Evolutionary conservation across 352 stramenopile species (phyloP).

Genomic region (Elongisporangium undulatum): DNA sequence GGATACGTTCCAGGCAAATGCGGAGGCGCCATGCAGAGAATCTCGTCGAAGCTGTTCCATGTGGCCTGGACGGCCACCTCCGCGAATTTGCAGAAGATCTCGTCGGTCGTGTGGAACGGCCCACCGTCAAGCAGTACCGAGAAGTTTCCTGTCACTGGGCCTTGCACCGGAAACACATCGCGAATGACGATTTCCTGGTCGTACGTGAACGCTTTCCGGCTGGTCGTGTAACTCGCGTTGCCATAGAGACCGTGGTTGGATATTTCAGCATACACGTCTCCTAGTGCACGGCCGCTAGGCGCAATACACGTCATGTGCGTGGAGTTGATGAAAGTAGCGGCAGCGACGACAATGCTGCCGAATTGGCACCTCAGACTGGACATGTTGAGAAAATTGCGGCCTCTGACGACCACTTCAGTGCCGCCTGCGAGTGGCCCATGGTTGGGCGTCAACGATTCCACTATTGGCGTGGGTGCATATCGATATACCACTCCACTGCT

Average conservation of each 20-base stretch:
- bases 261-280: conserved; percentile 56
- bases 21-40: conserved; percentile 77
- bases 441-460: conserved; percentile 51
- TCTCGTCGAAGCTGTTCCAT: conserved; percentile 62
- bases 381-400: conserved; percentile 72
- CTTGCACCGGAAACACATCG: conserved; percentile 74
- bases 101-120: conserved; percentile 66
- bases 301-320: conserved; percentile 69
- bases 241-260: conserved; percentile 54
- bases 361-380: conserved; percentile 70
- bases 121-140: conserved; percentile 82
- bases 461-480: conserved; percentile 61
- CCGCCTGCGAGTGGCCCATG: conserved; percentile 77
- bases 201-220: conserved; percentile 72
- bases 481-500: conserved; percentile 47
- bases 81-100: conserved; percentile 87
- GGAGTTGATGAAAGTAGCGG: conserved; percentile 54
- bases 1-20: conserved; percentile 63
- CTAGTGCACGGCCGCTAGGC: conserved; percentile 26
- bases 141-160: conserved; percentile 82
- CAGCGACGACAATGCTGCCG: conserved; percentile 32
- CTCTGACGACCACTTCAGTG: conserved; percentile 76
- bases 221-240: conserved; percentile 32
- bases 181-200: conserved; percentile 56
- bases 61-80: conserved; percentile 47